phyloP scores from a whole-genome alignment of 2,329 filamentous ascomycete species.

The Leptodontidium sp. region DNA sequence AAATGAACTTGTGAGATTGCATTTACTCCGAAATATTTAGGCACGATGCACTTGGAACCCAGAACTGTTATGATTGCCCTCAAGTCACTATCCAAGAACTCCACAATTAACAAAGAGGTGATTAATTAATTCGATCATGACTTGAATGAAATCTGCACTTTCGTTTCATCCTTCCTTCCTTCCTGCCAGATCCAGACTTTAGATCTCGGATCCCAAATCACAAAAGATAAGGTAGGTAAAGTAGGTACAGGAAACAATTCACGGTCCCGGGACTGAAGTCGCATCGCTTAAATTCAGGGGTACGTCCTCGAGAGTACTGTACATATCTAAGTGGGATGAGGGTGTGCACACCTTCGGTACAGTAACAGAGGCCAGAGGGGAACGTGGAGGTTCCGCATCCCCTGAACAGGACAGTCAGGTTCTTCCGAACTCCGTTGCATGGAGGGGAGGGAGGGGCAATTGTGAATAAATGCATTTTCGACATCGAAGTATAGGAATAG shows the following conservation, averaged over 20 bases:
- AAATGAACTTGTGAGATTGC: background rate
- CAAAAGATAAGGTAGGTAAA: background rate
- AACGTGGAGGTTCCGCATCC: background rate
- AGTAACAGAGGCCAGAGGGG: background rate
- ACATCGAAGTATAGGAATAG: background rate
- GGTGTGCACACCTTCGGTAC: background rate
- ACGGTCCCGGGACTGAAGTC: background rate
- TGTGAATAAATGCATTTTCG: background rate
- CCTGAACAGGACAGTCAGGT: background rate
- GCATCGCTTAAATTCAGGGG: background rate
- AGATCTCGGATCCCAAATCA: background rate
- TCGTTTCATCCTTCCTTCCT: background rate
- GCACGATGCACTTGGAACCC: background rate
- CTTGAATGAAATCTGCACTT: background rate
- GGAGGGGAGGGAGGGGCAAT: background rate
- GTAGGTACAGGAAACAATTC: background rate
- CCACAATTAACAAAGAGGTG: no score
- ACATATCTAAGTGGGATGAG: background rate
- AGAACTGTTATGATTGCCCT: no score
- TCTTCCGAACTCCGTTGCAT: background rate
- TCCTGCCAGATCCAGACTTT: no score
- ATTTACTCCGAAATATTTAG: background rate
- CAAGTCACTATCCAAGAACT: no score
- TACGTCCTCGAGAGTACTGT: background rate
- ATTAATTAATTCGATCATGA: no score